Base-by-base conservation (phyloP, 768 basidiomycete species). In the Russula dissimulans region DNA sequence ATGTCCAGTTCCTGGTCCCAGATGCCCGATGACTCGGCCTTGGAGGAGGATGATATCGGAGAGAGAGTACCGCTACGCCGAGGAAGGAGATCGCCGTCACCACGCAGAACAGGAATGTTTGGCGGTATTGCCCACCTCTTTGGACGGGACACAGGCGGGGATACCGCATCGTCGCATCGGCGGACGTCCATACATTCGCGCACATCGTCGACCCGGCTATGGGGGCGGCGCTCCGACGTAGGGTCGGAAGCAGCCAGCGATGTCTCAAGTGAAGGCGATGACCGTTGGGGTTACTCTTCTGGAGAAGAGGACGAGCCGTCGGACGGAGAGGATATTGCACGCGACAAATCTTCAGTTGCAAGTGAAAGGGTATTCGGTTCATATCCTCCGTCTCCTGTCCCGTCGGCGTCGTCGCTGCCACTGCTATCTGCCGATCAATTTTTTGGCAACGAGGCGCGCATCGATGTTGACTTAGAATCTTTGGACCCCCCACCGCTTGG, bases 231-330 rank as follows among this genome's bases (percentile, higher is more conserved):
- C 52, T 85, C 85, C 14, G 80, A 81, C 18, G 77, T 73, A 34
- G 81, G 77, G 26, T 86, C 85, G 6, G 84, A 87, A 69, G 84
- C 77, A 5, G 81, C 75, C 32, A 76, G 74, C 11, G 84, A 79
- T 3, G 80, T 81, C 31, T 82, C 83, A 42, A 43, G 51, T 12
- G 78, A 71, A 3, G 71, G 75, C 59, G 82, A 84, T 46, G 89
- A 91, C 64, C 80, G 89, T n/a, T 94, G 91, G 91, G 91, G 91
- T 4, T 94, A 93, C 72, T 84, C 87, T n/a, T 92, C 91, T 3
- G 89, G 82, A 26, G 91, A 94, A 68, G 89, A 81, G 59, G 80
- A 87, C 67, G 81, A 83, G 26, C 77, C 76, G 22, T 77, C 80
- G 12, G 74, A 72, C 4, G 69, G 66, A 29, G 79, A 76, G 36